Evolutionary conservation across 805 yeast species (phyloP).

Genomic region (Hanseniaspora clermontiae): DNA sequence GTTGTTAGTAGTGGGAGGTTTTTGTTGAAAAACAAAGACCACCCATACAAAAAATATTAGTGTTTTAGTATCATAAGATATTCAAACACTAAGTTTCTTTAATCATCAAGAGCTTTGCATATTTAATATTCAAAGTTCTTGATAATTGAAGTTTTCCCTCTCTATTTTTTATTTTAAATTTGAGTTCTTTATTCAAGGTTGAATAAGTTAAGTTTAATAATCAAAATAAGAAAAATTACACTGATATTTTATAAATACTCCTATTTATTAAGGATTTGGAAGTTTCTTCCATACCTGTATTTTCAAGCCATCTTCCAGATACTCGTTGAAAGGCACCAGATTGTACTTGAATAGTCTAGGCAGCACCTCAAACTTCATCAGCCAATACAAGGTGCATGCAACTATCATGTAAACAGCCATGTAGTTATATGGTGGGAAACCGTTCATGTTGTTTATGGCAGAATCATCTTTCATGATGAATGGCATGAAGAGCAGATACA

Average conservation of each 20-base stretch:
- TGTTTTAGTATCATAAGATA: background rate
- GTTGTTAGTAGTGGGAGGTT: background rate
- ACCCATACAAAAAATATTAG: too few relatives aligned
- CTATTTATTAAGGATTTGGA: background rate
- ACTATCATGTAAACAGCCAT: constrained; percentile 33
- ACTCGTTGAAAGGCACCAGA: constrained; percentile 31
- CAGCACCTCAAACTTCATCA: constrained; percentile 34
- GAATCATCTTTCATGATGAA: constrained; percentile 21
- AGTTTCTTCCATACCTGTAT: constrained; percentile 44
- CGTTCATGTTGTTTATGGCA: constrained; percentile 18
- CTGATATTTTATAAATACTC: background rate
- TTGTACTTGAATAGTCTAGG: constrained; percentile 39
- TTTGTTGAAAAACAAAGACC: too few relatives aligned
- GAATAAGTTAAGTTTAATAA: constrained; percentile 3
- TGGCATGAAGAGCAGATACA: constrained; percentile 41
- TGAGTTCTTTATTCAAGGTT: constrained; percentile 7
- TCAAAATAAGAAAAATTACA: background rate
- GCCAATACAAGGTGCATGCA: constrained; percentile 45
- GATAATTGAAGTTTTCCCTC: background rate
- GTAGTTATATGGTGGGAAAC: constrained; percentile 31
- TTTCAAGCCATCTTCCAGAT: constrained; percentile 44
- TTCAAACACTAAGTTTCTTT: background rate
- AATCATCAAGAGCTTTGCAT: background rate
- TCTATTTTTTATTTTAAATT: background rate
- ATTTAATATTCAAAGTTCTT: background rate